Conservation (phyloP, 1,284 basidiomycete species). For the Trichosporon inkin region DNA sequence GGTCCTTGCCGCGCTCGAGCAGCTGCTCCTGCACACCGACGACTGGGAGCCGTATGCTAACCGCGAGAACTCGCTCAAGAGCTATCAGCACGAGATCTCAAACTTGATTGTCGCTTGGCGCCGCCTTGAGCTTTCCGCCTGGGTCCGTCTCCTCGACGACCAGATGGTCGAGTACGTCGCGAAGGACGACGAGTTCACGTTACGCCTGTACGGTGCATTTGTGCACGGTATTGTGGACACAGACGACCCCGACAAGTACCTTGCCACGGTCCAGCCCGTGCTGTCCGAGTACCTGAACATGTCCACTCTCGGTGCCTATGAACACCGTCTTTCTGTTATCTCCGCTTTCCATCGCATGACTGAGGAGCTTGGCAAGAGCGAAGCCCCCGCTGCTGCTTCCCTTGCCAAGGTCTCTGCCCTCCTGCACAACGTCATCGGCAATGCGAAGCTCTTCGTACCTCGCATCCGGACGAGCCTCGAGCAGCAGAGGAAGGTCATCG, state of each 20-base stretch:
- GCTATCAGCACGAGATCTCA: constrained; percentile 64
- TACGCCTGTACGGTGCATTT: constrained; percentile 78
- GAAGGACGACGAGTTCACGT: constrained; percentile 80
- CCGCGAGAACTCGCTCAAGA: constrained; percentile 71
- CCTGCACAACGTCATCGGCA: constrained; percentile 63
- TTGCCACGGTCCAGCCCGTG: constrained; percentile 68
- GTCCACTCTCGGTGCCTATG: constrained; percentile 80
- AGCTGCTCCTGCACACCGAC: constrained; percentile 78
- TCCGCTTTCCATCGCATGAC: constrained; percentile 60
- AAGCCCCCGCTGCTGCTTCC: constrained; percentile 50
- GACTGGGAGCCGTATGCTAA: constrained; percentile 98
- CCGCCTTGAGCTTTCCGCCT: constrained; percentile 79
- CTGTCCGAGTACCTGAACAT: constrained; percentile 74
- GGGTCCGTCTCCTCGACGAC: constrained; percentile 75
- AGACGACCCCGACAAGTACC: constrained; percentile 42
- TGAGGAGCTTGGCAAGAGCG: constrained; percentile 19
- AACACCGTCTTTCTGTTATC: constrained; percentile 66
- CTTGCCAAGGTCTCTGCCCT: constrained; percentile 58
- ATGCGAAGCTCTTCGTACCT: constrained; percentile 64
- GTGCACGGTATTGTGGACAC: constrained; percentile 63
- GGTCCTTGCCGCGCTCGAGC: constrained; percentile 78
- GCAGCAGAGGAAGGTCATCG: constrained; percentile 62
- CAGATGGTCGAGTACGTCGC: constrained; percentile 62
- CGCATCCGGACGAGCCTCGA: constrained; percentile 57
- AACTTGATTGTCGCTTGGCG: constrained; percentile 85